Conservation (phyloP, 1,284 basidiomycete species). For the Rhodotorula sp. region DNA sequence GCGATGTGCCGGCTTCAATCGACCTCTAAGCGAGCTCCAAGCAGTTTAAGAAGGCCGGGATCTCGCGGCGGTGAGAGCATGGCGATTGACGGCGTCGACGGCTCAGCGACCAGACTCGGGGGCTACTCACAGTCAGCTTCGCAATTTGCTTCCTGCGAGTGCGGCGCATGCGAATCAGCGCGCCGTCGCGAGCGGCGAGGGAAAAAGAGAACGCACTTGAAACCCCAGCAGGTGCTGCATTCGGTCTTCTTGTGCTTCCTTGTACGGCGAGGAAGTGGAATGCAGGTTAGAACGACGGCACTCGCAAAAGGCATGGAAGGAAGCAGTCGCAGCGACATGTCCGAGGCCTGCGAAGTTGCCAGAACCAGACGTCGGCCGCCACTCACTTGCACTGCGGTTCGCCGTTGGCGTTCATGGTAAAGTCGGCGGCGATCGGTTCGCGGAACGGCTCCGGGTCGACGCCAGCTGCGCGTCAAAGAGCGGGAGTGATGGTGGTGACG, state of each 20-base stretch:
- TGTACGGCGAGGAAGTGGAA: too few species aligned
- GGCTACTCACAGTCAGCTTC: conserved; percentile 19
- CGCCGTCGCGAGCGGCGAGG: not conserved
- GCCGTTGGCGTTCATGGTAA: conserved; percentile 30
- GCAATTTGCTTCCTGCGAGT: conserved; percentile 25
- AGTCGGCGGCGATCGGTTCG: conserved; percentile 17
- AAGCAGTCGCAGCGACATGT: not conserved
- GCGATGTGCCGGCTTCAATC: too few species aligned
- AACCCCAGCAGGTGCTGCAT: conserved; percentile 25
- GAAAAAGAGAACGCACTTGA: not conserved
- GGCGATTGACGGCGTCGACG: not conserved
- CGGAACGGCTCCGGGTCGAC: conserved; percentile 12
- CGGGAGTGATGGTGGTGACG: too few species aligned
- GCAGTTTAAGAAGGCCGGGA: not conserved
- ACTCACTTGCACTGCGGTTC: conserved; percentile 30
- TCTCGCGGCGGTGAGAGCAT: too few species aligned
- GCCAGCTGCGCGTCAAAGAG: conserved; percentile 2
- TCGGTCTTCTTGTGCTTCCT: conserved; percentile 30
- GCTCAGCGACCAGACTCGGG: not conserved
- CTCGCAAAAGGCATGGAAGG: not conserved
- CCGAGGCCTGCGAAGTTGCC: too few species aligned
- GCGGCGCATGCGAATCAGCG: not conserved
- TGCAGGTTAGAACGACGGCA: too few species aligned
- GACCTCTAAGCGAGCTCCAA: too few species aligned
- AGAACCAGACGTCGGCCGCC: too few species aligned